Conservation (phyloP, 2,329 filamentous ascomycete genomes). For the Fusarium nurragi region DNA sequence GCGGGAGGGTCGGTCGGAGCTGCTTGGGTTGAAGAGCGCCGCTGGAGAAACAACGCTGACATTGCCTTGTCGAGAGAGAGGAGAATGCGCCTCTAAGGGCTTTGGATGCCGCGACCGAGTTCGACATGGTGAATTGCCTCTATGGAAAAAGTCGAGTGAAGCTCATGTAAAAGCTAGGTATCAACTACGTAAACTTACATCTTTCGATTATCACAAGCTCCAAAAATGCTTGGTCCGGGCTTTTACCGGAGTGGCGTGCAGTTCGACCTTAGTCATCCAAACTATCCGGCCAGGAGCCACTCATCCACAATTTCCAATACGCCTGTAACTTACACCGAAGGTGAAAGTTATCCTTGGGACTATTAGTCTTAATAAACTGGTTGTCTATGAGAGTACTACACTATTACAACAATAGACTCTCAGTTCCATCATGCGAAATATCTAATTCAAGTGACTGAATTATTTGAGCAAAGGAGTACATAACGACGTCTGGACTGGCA, state of each 20-base stretch:
- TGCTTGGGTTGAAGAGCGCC: slow-evolving; percentile 49
- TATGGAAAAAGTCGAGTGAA: slow-evolving; percentile 9
- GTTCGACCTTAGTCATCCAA: slow-evolving; percentile 39
- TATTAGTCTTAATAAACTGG: slow-evolving; percentile 9
- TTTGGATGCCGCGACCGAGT: slow-evolving; percentile 49
- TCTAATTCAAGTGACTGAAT: slow-evolving; percentile 29
- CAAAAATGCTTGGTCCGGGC: slow-evolving; percentile 38
- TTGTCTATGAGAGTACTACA: neutral
- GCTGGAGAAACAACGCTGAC: slow-evolving; percentile 55
- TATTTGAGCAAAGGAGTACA: slow-evolving; percentile 7
- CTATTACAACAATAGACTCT: neutral
- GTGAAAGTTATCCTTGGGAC: neutral
- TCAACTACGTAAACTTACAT: slow-evolving; percentile 40
- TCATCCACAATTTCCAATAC: slow-evolving; percentile 7
- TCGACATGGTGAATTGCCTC: slow-evolving; percentile 51
- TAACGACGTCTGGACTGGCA: slow-evolving; percentile 2
- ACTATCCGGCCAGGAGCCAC: slow-evolving; percentile 5
- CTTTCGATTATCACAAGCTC: slow-evolving; percentile 43
- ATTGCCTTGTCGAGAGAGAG: slow-evolving; percentile 50
- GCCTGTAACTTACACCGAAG: slow-evolving; percentile 23
- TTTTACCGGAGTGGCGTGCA: slow-evolving; percentile 37
- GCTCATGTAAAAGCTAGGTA: slow-evolving; percentile 34
- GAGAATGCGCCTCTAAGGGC: slow-evolving; percentile 49
- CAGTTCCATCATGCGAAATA: slow-evolving; percentile 1
- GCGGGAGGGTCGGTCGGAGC: slow-evolving; percentile 48